These are phyloP conservation scores for Nemania sp. DNA, from an alignment of 2,329 filamentous ascomycete genomes.

Conservation along the genomic window DNA sequence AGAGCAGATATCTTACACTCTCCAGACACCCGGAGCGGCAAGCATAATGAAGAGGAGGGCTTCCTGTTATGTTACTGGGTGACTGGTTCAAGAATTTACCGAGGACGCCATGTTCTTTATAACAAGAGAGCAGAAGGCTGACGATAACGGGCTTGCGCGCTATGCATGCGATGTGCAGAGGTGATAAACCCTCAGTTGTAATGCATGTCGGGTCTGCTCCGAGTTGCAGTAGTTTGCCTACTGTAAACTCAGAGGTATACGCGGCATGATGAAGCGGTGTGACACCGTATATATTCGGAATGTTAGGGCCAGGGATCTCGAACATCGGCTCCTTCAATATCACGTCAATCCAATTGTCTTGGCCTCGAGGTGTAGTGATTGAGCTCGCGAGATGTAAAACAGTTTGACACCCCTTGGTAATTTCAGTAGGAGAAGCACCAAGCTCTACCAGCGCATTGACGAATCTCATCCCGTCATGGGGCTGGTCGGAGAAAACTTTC, in stretches of 20 bases:
- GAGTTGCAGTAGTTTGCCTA: background rate
- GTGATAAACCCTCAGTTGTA: background rate
- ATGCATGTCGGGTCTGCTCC: background rate
- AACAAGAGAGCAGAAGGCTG: background rate
- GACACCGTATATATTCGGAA: background rate
- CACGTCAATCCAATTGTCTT: background rate
- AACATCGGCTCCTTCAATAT: slow-evolving; percentile 2
- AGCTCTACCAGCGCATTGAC: background rate
- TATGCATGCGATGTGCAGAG: slow-evolving; percentile 1
- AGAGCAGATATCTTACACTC: background rate
- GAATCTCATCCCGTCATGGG: background rate
- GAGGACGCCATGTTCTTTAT: background rate
- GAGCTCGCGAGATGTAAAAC: background rate
- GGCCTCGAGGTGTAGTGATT: background rate
- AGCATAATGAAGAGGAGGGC: background rate
- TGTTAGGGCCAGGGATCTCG: background rate
- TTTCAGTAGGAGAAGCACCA: background rate
- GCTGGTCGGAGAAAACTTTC: background rate
- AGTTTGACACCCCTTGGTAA: background rate
- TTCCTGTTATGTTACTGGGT: background rate
- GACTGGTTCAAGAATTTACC: background rate
- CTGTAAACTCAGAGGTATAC: background rate
- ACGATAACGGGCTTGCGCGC: background rate
- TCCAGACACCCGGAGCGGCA: background rate
- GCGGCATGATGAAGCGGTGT: slow-evolving; percentile 2